These are phyloP conservation scores for Penstemon davidsonii DNA, from an alignment of 257 asterid genomes.

Conservation along the genomic window DNA sequence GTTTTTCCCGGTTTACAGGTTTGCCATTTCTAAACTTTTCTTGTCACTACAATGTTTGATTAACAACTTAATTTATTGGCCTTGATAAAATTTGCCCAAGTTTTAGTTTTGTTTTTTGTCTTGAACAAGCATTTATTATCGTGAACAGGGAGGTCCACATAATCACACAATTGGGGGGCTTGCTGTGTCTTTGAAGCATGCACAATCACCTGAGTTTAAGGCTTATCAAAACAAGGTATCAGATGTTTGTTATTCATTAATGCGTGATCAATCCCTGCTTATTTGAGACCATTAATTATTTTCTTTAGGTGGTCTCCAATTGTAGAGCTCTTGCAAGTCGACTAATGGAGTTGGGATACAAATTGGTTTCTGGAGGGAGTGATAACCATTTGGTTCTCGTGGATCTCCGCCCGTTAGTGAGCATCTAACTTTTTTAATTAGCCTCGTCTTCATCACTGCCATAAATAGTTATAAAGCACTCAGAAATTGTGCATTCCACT, in stretches of 20 bases:
- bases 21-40: constrained; percentile 14
- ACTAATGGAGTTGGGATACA: constrained; percentile 74
- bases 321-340: constrained; percentile 86
- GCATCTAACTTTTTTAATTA: constrained; percentile 20
- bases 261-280: neutral
- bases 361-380: constrained; percentile 91
- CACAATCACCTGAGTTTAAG: constrained; percentile 74
- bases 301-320: constrained; percentile 71
- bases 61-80: neutral
- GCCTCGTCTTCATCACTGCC: neutral
- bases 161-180: constrained; percentile 94
- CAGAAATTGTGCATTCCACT: too few species aligned
- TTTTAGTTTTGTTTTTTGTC: neutral
- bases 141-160: constrained; percentile 88
- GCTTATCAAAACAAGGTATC: constrained; percentile 79
- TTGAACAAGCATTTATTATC: constrained; percentile 17
- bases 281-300: constrained; percentile 16
- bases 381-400: constrained; percentile 97
- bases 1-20: constrained; percentile 97
- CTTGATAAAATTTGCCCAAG: neutral
- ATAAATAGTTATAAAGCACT: neutral
- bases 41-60: neutral
- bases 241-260: constrained; percentile 9
- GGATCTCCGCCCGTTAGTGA: constrained; percentile 88
- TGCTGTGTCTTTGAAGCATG: constrained; percentile 78